A percentile compares a stretch with the other conserved stretches of the same genome.
Evolutionary conservation across 345 rosid species (phyloP).

Genomic region (Lenwebbia sp.): DNA sequence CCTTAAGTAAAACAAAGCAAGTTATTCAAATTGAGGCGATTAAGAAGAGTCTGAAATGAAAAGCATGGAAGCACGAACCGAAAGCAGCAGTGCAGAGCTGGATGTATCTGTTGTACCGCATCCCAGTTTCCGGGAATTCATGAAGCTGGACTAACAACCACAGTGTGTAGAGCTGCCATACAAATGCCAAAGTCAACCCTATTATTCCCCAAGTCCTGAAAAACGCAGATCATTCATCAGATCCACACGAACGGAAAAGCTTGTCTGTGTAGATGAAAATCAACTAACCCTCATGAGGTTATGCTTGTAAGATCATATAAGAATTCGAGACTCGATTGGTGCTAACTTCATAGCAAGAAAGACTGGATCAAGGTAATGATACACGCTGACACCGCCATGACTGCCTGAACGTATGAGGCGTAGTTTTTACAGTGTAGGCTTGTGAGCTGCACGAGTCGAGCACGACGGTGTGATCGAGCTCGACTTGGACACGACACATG

Average conservation of each 20-base stretch:
- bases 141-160: slow-evolving; percentile 76
- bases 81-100: slow-evolving; percentile 54
- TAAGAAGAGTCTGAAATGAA: background rate
- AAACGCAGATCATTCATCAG: background rate
- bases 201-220: slow-evolving; percentile 71
- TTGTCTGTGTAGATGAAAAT: background rate
- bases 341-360: background rate
- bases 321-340: background rate
- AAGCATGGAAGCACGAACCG: slow-evolving; percentile 16
- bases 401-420: background rate
- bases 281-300: background rate
- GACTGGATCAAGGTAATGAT: background rate
- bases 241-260: background rate
- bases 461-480: background rate
- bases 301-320: background rate
- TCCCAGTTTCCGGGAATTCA: slow-evolving; percentile 46
- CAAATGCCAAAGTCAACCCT: slow-evolving; percentile 40
- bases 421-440: background rate
- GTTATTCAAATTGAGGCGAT: background rate
- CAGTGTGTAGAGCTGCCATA: slow-evolving; percentile 82
- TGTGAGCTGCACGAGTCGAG: background rate
- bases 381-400: background rate
- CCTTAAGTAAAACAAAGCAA: background rate
- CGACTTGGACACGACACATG: background rate
- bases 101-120: slow-evolving; percentile 61